Percentiles rank a stretch among this genome's conserved stretches.
phyloP scores from a whole-genome alignment of 192 early-diverging fungal genomes.

The Backusella tarrabulga region DNA sequence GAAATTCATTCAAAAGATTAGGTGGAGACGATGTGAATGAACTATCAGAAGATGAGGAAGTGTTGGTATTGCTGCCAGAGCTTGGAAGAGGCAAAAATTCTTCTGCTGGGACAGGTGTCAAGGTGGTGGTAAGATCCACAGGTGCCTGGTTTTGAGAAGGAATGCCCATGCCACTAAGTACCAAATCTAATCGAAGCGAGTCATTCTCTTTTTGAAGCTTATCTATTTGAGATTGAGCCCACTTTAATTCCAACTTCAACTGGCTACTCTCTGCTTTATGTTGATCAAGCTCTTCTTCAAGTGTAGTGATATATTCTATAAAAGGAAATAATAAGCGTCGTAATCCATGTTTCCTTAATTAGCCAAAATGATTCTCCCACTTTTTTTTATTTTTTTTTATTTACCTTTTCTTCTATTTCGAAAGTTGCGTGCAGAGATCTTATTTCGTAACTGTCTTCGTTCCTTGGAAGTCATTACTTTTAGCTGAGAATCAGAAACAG shows the following conservation, averaged over 20 bases:
- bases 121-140: not conserved
- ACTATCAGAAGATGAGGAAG: not conserved
- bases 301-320: slow-evolving; percentile 33
- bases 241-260: slow-evolving; percentile 23
- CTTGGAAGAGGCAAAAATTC: not conserved
- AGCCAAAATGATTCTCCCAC: not conserved
- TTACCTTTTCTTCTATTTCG: slow-evolving; percentile 65
- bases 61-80: not conserved
- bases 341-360: slow-evolving; percentile 11
- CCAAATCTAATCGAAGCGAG: slow-evolving; percentile 20
- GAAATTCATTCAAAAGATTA: not conserved
- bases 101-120: not conserved
- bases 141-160: not conserved
- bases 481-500: slow-evolving; percentile 40
- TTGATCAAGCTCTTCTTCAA: slow-evolving; percentile 23
- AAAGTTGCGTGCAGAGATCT: slow-evolving; percentile 75
- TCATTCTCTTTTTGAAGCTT: slow-evolving; percentile 29
- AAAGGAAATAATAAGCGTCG: slow-evolving; percentile 12
- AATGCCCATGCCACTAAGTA: slow-evolving; percentile 2
- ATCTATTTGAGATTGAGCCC: slow-evolving; percentile 19
- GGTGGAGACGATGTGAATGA: slow-evolving; percentile 4
- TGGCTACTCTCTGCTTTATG: slow-evolving; percentile 27
- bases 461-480: slow-evolving; percentile 63
- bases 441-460: slow-evolving; percentile 71
- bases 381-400: not conserved